Conservation (phyloP, 192 early-diverging fungal genomes). For the Linnemannia schmuckeri region DNA sequence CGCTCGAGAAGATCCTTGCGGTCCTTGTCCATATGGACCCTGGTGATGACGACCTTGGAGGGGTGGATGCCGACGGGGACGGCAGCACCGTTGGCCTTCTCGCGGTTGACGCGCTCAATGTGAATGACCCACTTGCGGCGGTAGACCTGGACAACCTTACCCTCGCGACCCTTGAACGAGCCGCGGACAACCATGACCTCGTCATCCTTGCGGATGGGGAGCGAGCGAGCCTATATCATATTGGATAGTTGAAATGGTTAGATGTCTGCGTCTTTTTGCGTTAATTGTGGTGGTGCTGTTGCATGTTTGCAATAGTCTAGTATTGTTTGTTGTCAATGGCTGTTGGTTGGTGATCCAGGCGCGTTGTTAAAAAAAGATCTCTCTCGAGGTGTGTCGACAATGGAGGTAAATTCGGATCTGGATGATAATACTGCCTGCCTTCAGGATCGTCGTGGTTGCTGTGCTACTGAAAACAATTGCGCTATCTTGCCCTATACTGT, state of each 20-base stretch:
- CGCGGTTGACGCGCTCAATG: conserved; percentile 95
- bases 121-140: conserved; percentile 99
- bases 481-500: too few relatives aligned
- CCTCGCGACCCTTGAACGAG: conserved; percentile 95
- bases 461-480: too few relatives aligned
- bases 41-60: conserved; percentile 98
- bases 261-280: not conserved
- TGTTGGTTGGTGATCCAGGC: too few relatives aligned
- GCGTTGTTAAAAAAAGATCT: too few relatives aligned
- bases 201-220: conserved; percentile 98
- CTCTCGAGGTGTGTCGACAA: too few relatives aligned
- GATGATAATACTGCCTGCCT: too few relatives aligned
- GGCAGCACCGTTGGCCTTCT: conserved; percentile 97
- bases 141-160: conserved; percentile 97
- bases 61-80: conserved; percentile 96
- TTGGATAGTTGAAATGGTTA: conserved; percentile 1
- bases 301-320: too few relatives aligned
- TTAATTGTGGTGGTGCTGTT: too few relatives aligned
- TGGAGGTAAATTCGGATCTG: too few relatives aligned
- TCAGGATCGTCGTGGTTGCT: too few relatives aligned
- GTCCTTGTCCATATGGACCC: conserved; percentile 97
- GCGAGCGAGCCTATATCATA: conserved; percentile 80
- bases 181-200: conserved; percentile 97
- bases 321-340: too few relatives aligned
- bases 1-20: conserved; percentile 90